These are phyloP conservation scores for Usnea hakonensis DNA, from an alignment of 495 filamentous ascomycete species.

Conservation along the genomic window DNA sequence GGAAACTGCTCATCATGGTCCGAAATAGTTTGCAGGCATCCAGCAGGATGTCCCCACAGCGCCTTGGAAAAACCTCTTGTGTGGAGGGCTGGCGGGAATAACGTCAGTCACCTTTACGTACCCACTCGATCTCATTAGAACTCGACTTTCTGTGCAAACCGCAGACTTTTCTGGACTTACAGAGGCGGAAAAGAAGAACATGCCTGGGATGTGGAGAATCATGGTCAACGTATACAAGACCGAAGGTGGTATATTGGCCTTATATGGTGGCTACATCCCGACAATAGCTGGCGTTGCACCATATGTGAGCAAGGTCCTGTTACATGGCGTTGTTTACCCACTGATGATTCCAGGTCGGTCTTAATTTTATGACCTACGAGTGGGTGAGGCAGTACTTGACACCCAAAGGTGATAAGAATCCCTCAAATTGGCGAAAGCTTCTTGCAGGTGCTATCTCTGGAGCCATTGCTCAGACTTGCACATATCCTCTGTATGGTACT, in stretches of 20 bases:
- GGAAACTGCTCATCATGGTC: background rate
- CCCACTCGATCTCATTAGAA: conserved; percentile 93
- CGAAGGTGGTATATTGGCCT: conserved; percentile 73
- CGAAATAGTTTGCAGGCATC: background rate
- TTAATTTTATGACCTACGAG: conserved; percentile 99
- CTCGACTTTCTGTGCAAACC: conserved; percentile 89
- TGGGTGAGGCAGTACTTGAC: conserved; percentile 76
- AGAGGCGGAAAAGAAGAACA: conserved; percentile 45
- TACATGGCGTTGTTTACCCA: background rate
- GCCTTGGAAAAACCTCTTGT: conserved; percentile 63
- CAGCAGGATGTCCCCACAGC: conserved; percentile 45
- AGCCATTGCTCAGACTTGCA: conserved; percentile 95
- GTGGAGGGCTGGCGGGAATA: conserved; percentile 84
- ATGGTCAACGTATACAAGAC: conserved; percentile 78
- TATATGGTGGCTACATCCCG: conserved; percentile 89
- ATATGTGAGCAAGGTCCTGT: conserved; percentile 54
- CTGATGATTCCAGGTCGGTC: conserved; percentile 59
- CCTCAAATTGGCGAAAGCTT: conserved; percentile 70
- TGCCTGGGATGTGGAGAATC: conserved; percentile 90
- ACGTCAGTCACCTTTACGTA: conserved; percentile 79
- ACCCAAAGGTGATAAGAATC: conserved; percentile 79
- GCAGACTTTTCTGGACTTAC: conserved; percentile 72
- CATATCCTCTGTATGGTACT: conserved; percentile 86
- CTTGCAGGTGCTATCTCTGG: conserved; percentile 85
- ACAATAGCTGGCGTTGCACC: conserved; percentile 94